A percentile compares a stretch with the other conserved stretches of the same genome.
phyloP scores from a whole-genome alignment of 768 basidiomycete species.

The Kwoniella dejecticola region DNA sequence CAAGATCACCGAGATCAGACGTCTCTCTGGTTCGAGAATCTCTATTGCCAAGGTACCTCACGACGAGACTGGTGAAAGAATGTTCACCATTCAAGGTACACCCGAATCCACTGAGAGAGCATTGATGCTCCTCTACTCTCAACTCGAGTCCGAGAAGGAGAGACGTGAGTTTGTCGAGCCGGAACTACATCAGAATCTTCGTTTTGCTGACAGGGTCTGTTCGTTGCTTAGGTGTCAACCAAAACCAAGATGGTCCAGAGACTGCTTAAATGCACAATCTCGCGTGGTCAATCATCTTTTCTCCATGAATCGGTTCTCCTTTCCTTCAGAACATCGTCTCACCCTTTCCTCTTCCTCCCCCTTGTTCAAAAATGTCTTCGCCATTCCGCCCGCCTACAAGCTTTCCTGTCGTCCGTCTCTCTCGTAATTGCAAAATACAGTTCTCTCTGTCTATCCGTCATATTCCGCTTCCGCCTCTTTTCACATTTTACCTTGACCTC shows the following conservation, averaged over 20 bases:
- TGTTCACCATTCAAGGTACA: slow-evolving; percentile 97
- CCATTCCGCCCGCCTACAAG: slow-evolving; percentile 26
- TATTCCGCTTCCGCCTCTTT: slow-evolving; percentile 9
- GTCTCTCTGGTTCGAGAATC: slow-evolving; percentile 95
- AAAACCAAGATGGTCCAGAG: slow-evolving; percentile 23
- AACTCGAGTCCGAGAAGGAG: slow-evolving; percentile 66
- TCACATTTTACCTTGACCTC: neutral
- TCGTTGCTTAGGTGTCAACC: slow-evolving; percentile 18
- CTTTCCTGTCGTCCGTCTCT: slow-evolving; percentile 32
- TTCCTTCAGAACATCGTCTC: neutral
- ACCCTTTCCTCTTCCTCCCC: slow-evolving; percentile 5
- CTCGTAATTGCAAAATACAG: slow-evolving; percentile 4
- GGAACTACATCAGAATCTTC: neutral
- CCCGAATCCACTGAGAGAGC: slow-evolving; percentile 98
- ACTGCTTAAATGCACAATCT: slow-evolving; percentile 19
- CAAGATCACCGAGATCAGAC: slow-evolving; percentile 98
- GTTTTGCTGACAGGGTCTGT: neutral
- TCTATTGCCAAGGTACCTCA: slow-evolving; percentile 99
- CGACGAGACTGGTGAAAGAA: slow-evolving; percentile 97
- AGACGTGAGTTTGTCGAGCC: slow-evolving; percentile 62
- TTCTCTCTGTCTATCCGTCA: slow-evolving; percentile 1
- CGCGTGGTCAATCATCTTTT: too few relatives aligned
- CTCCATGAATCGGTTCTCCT: too few relatives aligned
- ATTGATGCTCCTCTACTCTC: slow-evolving; percentile 93
- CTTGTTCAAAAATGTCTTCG: slow-evolving; percentile 5